A percentile compares a stretch with the other conserved stretches of the same genome.
These are phyloP conservation scores for Cladophialophora bantiana DNA, from an alignment of 2,329 filamentous ascomycete species.

Conservation along the genomic window DNA sequence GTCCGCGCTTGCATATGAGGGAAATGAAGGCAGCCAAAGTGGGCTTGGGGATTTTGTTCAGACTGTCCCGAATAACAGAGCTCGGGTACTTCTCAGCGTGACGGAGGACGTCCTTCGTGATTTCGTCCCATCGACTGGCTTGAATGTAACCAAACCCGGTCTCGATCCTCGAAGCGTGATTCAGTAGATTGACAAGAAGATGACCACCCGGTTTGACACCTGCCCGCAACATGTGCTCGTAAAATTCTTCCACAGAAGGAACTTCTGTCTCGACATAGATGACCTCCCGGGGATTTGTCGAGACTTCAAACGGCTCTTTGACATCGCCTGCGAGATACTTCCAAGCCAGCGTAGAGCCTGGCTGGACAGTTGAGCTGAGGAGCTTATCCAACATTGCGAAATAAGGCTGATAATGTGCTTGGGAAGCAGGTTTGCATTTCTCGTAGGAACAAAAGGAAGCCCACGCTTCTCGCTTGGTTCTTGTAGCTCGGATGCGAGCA, in stretches of 20 bases:
- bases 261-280: constrained; percentile 64
- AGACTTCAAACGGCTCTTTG: constrained; percentile 61
- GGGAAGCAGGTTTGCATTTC: constrained; percentile 47
- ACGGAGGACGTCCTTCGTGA: constrained; percentile 40
- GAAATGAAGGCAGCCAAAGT: constrained; percentile 55
- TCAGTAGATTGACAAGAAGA: constrained; percentile 60
- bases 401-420: constrained; percentile 47
- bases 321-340: constrained; percentile 59
- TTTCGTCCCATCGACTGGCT: constrained; percentile 46
- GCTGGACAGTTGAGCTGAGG: constrained; percentile 47
- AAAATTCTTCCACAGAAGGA: constrained; percentile 60
- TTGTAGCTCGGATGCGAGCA: constrained; percentile 64
- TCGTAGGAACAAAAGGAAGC: constrained; percentile 67
- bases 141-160: constrained; percentile 54
- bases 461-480: constrained; percentile 70
- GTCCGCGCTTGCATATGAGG: constrained; percentile 49
- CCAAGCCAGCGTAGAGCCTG: constrained; percentile 12
- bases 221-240: constrained; percentile 57
- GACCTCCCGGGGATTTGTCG: constrained; percentile 63
- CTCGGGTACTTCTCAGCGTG: constrained; percentile 31
- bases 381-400: constrained; percentile 66
- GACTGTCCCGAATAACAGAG: constrained; percentile 29
- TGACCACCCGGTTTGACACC: constrained; percentile 52
- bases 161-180: constrained; percentile 49
- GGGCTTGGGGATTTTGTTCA: constrained; percentile 45